Conservation (phyloP, 2,329 filamentous ascomycete species). For the Calcarisporium arbuscula region DNA sequence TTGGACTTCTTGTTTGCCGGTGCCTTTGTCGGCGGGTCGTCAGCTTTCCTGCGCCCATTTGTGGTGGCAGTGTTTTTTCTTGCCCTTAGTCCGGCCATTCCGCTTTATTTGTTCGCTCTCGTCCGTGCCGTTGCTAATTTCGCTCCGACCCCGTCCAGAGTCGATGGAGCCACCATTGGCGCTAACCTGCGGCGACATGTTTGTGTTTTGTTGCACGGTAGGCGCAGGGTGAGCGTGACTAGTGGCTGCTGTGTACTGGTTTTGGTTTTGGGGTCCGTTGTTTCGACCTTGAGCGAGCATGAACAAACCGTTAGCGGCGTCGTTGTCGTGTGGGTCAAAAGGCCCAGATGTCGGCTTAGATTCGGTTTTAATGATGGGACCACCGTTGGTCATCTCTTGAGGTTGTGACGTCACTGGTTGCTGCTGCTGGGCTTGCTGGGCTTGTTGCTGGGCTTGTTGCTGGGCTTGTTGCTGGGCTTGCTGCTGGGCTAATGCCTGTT, state of each 20-base stretch:
- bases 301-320: slow-evolving; percentile 89
- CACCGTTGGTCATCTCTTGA: slow-evolving; percentile 41
- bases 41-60: slow-evolving; percentile 74
- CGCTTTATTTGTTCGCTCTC: slow-evolving; percentile 64
- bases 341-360: slow-evolving; percentile 52
- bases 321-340: slow-evolving; percentile 86
- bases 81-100: slow-evolving; percentile 59
- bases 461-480: slow-evolving; percentile 32
- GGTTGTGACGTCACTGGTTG: slow-evolving; percentile 44
- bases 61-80: slow-evolving; percentile 52
- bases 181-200: slow-evolving; percentile 47
- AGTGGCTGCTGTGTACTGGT: slow-evolving; percentile 43
- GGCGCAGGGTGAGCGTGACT: slow-evolving; percentile 43
- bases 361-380: slow-evolving; percentile 37
- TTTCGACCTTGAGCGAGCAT: slow-evolving; percentile 72
- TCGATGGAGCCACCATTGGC: slow-evolving; percentile 34
- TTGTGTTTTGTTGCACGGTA: slow-evolving; percentile 26
- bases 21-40: slow-evolving; percentile 56
- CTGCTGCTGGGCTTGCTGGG: slow-evolving; percentile 17
- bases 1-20: slow-evolving; percentile 67
- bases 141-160: slow-evolving; percentile 54
- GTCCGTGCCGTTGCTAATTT: slow-evolving; percentile 66
- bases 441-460: slow-evolving; percentile 20
- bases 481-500: slow-evolving; percentile 26
- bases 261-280: slow-evolving; percentile 42